Conservation (phyloP, 805 yeast species). For the Blastobotrys terrestris region DNA sequence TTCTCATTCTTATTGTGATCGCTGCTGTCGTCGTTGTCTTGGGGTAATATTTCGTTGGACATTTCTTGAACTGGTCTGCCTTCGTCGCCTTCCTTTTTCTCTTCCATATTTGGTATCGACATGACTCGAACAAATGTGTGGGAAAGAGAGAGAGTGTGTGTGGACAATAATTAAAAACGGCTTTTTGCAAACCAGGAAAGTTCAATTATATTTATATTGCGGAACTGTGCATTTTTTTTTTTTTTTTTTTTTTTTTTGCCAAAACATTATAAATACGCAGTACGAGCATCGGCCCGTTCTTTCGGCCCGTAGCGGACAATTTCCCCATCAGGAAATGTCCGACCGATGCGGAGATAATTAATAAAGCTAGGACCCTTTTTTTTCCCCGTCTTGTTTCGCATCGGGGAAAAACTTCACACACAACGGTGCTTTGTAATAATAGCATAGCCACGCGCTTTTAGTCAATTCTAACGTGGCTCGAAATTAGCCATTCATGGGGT, state of each 20-base stretch:
- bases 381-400: too few relatives aligned
- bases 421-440: too few relatives aligned
- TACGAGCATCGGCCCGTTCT: not conserved
- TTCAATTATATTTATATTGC: not conserved
- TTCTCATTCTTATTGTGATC: not conserved
- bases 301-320: not conserved
- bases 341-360: not conserved
- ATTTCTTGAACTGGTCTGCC: not conserved
- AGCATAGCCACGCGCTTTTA: too few relatives aligned
- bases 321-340: not conserved
- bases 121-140: too few relatives aligned
- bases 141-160: too few relatives aligned
- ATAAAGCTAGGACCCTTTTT: not conserved
- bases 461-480: too few relatives aligned
- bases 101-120: too few relatives aligned
- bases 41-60: not conserved
- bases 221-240: not conserved
- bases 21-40: not conserved
- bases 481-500: too few relatives aligned
- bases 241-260: not conserved
- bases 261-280: not conserved
- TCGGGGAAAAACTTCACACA: too few relatives aligned
- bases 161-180: too few relatives aligned
- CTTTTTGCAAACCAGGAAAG: not conserved
- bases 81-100: not conserved